A percentile compares a stretch with the other conserved stretches of the same genome.
These are phyloP conservation scores for Porcisia deanei DNA, from an alignment of 208 protist genomes.

Conservation along the genomic window DNA sequence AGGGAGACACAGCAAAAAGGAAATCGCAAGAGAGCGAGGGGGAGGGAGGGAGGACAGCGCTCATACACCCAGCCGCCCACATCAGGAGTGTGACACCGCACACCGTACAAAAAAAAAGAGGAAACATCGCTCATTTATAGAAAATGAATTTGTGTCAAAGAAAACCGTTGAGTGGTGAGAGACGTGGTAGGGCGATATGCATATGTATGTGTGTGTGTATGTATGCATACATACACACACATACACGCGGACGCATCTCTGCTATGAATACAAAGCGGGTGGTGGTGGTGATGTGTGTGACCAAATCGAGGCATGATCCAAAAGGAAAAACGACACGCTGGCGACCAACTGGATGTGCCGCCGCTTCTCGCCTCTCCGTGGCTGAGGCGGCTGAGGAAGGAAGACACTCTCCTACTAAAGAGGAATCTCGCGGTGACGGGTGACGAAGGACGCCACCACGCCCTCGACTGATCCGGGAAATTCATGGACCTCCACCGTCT, in stretches of 20 bases:
- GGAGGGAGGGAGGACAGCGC: not conserved
- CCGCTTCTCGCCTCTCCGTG: not conserved
- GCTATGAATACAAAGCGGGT: not conserved
- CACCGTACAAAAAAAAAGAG: not conserved
- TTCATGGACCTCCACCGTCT: slow-evolving; percentile 53
- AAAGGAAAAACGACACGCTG: not conserved
- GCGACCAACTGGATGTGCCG: not conserved
- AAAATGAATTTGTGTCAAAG: not conserved
- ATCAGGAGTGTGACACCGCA: not conserved
- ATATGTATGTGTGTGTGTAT: not conserved
- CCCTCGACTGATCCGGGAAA: slow-evolving; percentile 60
- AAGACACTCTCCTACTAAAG: slow-evolving; percentile 31
- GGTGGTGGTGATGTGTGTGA: too few relatives aligned
- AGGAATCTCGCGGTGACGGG: slow-evolving; percentile 56
- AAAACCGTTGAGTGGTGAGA: not conserved
- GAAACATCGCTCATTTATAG: not conserved
- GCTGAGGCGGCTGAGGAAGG: not conserved
- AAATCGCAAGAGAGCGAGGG: too few relatives aligned
- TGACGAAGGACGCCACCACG: slow-evolving; percentile 51
- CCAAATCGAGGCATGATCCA: not conserved
- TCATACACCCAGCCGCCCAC: not conserved
- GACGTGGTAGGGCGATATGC: not conserved
- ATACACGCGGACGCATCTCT: not conserved
- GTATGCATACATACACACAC: not conserved
- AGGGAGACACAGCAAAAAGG: too few relatives aligned